Conservation (phyloP, 768 basidiomycete species). For the Daedaleopsis nitida region DNA sequence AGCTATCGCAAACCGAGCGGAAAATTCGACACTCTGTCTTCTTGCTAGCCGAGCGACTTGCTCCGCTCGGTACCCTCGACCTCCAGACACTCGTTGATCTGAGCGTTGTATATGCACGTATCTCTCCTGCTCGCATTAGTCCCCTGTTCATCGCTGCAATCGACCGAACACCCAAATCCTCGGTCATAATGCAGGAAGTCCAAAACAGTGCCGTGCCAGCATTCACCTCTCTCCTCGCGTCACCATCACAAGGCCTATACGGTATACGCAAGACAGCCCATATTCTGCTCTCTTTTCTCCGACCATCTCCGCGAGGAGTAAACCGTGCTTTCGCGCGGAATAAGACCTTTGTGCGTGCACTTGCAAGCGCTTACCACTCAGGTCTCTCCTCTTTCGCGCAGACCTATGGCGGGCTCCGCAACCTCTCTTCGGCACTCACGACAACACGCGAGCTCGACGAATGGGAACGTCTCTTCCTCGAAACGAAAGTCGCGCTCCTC, state of each 20-base stretch:
- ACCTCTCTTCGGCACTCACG: constrained; percentile 27
- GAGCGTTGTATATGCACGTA: constrained; percentile 53
- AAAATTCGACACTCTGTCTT: constrained; percentile 52
- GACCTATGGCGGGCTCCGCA: constrained; percentile 59
- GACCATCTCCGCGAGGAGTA: constrained; percentile 49
- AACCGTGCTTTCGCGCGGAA: constrained; percentile 53
- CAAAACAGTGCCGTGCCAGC: constrained; percentile 55
- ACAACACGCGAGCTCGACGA: constrained; percentile 43
- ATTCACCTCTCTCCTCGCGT: constrained; percentile 51
- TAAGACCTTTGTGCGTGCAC: constrained; percentile 53
- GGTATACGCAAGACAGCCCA: constrained; percentile 64
- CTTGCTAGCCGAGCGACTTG: constrained; percentile 58
- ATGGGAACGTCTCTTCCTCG: constrained; percentile 73
- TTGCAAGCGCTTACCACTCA: constrained; percentile 62
- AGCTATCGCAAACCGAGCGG: constrained; percentile 41
- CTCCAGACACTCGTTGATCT: constrained; percentile 63
- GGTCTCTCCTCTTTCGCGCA: constrained; percentile 57
- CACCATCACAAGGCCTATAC: constrained; percentile 54
- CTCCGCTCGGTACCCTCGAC: constrained; percentile 44
- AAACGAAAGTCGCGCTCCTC: constrained; percentile 71
- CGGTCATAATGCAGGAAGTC: constrained; percentile 36
- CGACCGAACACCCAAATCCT: constrained; percentile 28
- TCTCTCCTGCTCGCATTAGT: constrained; percentile 46
- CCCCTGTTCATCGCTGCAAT: constrained; percentile 46
- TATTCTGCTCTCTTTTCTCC: constrained; percentile 57